Conservation (phyloP, 768 basidiomycete species). For the Tricholoma bakamatsutake region DNA sequence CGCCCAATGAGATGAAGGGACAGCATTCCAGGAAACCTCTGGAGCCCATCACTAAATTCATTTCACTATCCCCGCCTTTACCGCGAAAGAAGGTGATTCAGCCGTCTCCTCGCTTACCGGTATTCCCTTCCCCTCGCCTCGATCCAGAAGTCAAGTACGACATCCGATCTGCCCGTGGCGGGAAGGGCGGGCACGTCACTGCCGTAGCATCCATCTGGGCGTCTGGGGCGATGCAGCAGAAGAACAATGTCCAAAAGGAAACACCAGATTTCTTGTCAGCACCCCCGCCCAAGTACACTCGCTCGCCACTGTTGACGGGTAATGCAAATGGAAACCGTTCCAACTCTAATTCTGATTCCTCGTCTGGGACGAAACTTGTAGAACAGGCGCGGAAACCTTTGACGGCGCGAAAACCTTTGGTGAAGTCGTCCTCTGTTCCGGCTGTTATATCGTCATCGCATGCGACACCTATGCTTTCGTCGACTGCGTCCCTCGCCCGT, state of each 20-base stretch:
- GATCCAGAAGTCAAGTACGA: conserved; percentile 64
- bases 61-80: conserved; percentile 10
- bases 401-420: conserved; percentile 24
- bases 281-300: conserved; percentile 5
- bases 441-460: conserved; percentile 67
- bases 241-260: background rate
- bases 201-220: conserved; percentile 75
- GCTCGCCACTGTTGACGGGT: background rate
- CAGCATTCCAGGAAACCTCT: conserved; percentile 3
- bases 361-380: conserved; percentile 12
- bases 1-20: background rate
- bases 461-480: conserved; percentile 66
- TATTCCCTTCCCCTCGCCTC: conserved; percentile 25
- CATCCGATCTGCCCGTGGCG: conserved; percentile 71
- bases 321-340: background rate
- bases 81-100: conserved; percentile 12
- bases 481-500: conserved; percentile 70
- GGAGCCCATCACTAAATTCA: conserved; percentile 13
- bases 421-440: conserved; percentile 64
- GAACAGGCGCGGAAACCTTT: conserved; percentile 20
- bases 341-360: conserved; percentile 1
- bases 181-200: conserved; percentile 68
- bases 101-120: conserved; percentile 24
- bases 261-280: background rate
- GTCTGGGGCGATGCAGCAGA: conserved; percentile 30